Base-by-base conservation (phyloP, 139 green algal species). In the Chlamydomonas incerta region DNA sequence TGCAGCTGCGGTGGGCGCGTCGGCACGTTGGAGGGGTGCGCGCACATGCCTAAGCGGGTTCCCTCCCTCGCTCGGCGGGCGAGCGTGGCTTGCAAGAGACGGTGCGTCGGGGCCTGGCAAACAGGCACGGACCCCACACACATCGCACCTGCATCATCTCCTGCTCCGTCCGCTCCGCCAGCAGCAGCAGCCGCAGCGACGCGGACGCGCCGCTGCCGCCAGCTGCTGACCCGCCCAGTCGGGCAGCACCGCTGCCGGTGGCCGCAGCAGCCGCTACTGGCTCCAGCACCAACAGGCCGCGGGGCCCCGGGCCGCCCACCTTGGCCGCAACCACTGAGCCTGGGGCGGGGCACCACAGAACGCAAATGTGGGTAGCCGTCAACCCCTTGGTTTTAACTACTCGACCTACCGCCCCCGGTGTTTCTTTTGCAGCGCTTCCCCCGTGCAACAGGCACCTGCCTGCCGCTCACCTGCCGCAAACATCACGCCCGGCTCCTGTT, bases 121-220 rank as follows among this genome's bases (percentile, higher is more conserved):
- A 18, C 13, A 15, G 60, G 60, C 24, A 68, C 13, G 5, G 46
- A 46, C 23, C 26, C 26, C 13, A 11, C 13, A 11, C 60, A 68
- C 13, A 28, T n/a, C 13, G 60, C 66, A 84, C 87, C 82, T 72
- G 65, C 63, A 91, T 62, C 77, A 91, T 75, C 72, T 91, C 71
- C 71, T 73, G 75, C 1, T 82, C 82, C 8, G 87, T 91, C 29
- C 87, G 69, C 66, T 91, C 82, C 21, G 77, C 82, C 55, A 91
- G 63, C 52, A 91, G 71, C 37, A 84, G 23, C 55, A 91, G 75
- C 33, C 83, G 70, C 70, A 63, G 81, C 6, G 15, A 3, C 33
- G 20, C 3, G 31, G 20, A 34, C 57, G 35, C 3, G 28, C 81
- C 13, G 37, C 81, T 0, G 35, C 37, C 5, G 17, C 67, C 9